Percentiles rank a stretch among this genome's conserved stretches.
Evolutionary conservation across 2,329 filamentous ascomycete genomes (phyloP).

Genomic region (Colletotrichum sp.): DNA sequence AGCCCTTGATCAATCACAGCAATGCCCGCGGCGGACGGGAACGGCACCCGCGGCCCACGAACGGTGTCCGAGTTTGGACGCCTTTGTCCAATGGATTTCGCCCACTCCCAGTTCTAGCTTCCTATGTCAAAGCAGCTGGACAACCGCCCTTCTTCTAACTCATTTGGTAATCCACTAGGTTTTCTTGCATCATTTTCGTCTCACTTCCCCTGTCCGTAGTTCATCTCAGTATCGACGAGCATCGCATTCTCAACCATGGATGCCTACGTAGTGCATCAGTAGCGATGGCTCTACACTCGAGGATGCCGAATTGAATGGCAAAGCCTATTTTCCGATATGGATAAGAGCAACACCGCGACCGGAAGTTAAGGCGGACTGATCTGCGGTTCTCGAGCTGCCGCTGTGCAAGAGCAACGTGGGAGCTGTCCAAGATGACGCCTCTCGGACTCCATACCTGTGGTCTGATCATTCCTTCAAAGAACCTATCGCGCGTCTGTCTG

Average conservation of each 20-base stretch:
- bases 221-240: background rate
- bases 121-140: background rate
- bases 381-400: background rate
- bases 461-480: background rate
- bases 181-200: background rate
- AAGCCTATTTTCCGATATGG: background rate
- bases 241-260: background rate
- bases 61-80: background rate
- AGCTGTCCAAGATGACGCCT: background rate
- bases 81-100: background rate
- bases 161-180: background rate
- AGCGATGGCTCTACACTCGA: background rate
- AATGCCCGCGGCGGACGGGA: background rate
- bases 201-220: background rate
- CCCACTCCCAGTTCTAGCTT: background rate
- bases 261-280: background rate
- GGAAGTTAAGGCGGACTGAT: background rate
- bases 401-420: fast-evolving
- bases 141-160: background rate
- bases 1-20: background rate
- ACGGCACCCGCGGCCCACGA: background rate
- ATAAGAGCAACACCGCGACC: background rate
- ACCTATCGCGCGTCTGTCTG: background rate
- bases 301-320: background rate
- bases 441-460: no score